Conservation (phyloP, 805 yeast species). For the Wickerhamiella galacta region DNA sequence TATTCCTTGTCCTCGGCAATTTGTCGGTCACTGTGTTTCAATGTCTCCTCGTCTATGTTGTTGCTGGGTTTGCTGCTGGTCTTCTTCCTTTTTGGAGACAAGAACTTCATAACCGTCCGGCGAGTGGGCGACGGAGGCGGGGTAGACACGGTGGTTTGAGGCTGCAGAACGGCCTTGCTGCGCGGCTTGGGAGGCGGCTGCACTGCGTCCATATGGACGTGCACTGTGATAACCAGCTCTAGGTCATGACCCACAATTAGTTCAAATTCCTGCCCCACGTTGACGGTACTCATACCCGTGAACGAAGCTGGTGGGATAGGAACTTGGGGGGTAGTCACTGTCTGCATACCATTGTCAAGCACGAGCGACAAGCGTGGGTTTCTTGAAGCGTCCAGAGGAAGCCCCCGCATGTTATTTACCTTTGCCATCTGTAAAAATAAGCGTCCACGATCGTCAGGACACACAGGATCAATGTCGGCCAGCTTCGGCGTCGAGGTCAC, state of each 20-base stretch:
- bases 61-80: not conserved
- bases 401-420: constrained; percentile 12
- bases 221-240: constrained; percentile 57
- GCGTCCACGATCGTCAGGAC: constrained; percentile 15
- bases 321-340: constrained; percentile 14
- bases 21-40: not conserved
- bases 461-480: constrained; percentile 14
- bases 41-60: constrained; percentile 4
- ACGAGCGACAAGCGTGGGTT: constrained; percentile 15
- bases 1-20: constrained; percentile 7
- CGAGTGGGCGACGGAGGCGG: constrained; percentile 9
- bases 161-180: not conserved
- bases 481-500: constrained; percentile 5
- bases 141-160: not conserved
- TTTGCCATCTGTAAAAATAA: constrained; percentile 15
- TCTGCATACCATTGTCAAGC: constrained; percentile 18
- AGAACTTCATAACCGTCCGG: constrained; percentile 14
- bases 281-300: constrained; percentile 8
- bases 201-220: constrained; percentile 33
- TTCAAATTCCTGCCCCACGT: constrained; percentile 54
- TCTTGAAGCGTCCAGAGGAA: constrained; percentile 14
- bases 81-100: constrained; percentile 12
- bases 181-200: constrained; percentile 18
- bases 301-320: constrained; percentile 12
- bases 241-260: constrained; percentile 42